Evolutionary conservation across 1,284 basidiomycete species (phyloP).

Genomic region (Trichosporon sp.): DNA sequence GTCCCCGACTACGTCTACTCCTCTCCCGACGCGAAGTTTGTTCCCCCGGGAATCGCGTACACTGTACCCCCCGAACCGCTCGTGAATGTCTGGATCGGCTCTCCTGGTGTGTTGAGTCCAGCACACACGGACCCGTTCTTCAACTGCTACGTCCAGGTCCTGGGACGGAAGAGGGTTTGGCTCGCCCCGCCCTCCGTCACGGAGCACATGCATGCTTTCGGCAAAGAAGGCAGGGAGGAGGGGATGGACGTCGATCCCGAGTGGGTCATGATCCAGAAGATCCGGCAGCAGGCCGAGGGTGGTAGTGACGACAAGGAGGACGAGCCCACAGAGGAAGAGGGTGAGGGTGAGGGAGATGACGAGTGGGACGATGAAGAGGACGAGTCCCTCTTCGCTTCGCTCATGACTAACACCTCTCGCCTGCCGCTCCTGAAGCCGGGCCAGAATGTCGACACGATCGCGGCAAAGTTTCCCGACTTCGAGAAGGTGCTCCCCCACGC

Average conservation of each 20-base stretch:
- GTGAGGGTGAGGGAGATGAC: background rate
- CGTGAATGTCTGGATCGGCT: constrained; percentile 85
- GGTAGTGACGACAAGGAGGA: background rate
- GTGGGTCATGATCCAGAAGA: background rate
- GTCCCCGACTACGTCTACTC: constrained; percentile 87
- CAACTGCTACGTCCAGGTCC: constrained; percentile 89
- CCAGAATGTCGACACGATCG: background rate
- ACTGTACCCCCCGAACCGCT: constrained; percentile 65
- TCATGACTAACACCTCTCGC: constrained; percentile 58
- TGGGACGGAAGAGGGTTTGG: constrained; percentile 90
- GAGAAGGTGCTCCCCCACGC: constrained; percentile 67
- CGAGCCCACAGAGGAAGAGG: background rate
- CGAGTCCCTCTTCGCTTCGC: constrained; percentile 28
- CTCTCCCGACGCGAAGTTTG: constrained; percentile 57
- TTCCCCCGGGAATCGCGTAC: constrained; percentile 57
- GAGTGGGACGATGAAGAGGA: constrained; percentile 14
- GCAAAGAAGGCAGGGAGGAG: background rate
- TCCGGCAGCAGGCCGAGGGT: background rate
- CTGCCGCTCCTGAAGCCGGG: constrained; percentile 49
- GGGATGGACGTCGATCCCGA: background rate
- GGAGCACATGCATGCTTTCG: constrained; percentile 63
- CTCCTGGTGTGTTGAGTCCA: constrained; percentile 68
- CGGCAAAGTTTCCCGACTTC: constrained; percentile 59
- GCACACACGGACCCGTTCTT: constrained; percentile 96
- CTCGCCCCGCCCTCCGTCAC: constrained; percentile 71